phyloP scores from a whole-genome alignment of 2,329 filamentous ascomycete species.

The Endoconidiophora laricicola region DNA sequence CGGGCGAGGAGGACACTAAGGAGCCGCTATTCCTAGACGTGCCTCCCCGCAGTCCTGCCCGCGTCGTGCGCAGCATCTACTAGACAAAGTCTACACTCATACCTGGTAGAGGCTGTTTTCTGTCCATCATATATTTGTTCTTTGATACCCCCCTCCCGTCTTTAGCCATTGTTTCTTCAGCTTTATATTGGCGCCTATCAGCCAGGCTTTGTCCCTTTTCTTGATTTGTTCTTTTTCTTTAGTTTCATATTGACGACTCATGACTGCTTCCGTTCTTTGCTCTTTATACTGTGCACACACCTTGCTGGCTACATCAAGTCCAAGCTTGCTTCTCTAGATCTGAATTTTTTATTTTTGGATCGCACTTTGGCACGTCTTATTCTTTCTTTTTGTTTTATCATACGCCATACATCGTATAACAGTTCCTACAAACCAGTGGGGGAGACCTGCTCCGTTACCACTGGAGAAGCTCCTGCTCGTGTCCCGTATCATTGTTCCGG shows the following conservation, averaged over 20 bases:
- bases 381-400: not conserved
- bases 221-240: not conserved
- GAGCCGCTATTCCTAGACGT: slow-evolving; percentile 17
- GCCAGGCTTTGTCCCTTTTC: not conserved
- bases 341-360: not conserved
- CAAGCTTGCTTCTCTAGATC: not conserved
- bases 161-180: not conserved
- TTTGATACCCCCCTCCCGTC: not conserved
- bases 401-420: too few species aligned
- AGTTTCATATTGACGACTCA: not conserved
- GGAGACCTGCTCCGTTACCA: not conserved
- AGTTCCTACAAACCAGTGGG: not conserved
- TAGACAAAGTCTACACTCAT: not conserved
- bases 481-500: not conserved
- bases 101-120: slow-evolving; percentile 9
- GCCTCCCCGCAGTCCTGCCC: slow-evolving; percentile 32
- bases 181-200: not conserved
- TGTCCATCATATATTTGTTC: not conserved
- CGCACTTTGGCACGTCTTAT: not conserved
- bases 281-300: not conserved
- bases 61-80: slow-evolving; percentile 23
- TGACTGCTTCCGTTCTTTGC: not conserved
- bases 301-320: not conserved
- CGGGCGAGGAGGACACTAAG: slow-evolving; percentile 2
- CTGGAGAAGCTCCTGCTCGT: not conserved